Percentiles rank a stretch among this genome's conserved stretches.
These are phyloP conservation scores for Metarhizium robertsii DNA, from an alignment of 2,329 filamentous ascomycete species.

Conservation along the genomic window DNA sequence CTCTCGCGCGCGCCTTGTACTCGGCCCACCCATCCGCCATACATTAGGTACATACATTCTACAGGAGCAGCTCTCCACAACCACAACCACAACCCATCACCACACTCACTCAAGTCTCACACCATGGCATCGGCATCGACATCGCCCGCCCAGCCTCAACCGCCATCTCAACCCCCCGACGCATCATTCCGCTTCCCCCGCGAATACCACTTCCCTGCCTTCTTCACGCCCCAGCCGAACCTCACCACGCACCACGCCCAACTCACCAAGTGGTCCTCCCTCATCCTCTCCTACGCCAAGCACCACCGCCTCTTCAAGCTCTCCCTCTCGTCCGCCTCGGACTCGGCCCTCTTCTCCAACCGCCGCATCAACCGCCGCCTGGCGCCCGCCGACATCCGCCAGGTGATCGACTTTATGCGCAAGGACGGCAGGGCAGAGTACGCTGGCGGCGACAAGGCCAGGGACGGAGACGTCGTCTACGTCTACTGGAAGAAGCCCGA, in stretches of 20 bases:
- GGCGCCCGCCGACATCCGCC: constrained; percentile 39
- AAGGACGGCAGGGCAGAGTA: constrained; percentile 58
- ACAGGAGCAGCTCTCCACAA: no score
- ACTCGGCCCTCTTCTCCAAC: constrained; percentile 49
- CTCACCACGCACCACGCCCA: constrained; percentile 64
- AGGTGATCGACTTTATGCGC: constrained; percentile 51
- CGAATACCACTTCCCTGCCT: constrained; percentile 70
- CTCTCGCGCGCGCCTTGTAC: no score
- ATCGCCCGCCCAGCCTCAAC: constrained; percentile 61
- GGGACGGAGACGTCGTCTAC: constrained; percentile 46
- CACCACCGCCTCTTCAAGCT: constrained; percentile 71
- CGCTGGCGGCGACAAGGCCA: constrained; percentile 25
- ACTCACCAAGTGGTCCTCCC: constrained; percentile 73
- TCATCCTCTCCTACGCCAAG: constrained; percentile 77
- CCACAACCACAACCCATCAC: no score
- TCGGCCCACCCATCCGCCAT: no score
- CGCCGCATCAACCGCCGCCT: constrained; percentile 42
- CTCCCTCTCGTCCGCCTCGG: constrained; percentile 49
- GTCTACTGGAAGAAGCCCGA: constrained; percentile 81
- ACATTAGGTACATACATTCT: no score
- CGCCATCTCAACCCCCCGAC: constrained; percentile 29
- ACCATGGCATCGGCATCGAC: not conserved
- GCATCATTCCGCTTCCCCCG: constrained; percentile 46
- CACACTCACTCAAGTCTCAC: not conserved
- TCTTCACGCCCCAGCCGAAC: constrained; percentile 77